These are phyloP conservation scores for Trichoderma polysporum DNA, from an alignment of 2,329 filamentous ascomycete species.

Conservation along the genomic window DNA sequence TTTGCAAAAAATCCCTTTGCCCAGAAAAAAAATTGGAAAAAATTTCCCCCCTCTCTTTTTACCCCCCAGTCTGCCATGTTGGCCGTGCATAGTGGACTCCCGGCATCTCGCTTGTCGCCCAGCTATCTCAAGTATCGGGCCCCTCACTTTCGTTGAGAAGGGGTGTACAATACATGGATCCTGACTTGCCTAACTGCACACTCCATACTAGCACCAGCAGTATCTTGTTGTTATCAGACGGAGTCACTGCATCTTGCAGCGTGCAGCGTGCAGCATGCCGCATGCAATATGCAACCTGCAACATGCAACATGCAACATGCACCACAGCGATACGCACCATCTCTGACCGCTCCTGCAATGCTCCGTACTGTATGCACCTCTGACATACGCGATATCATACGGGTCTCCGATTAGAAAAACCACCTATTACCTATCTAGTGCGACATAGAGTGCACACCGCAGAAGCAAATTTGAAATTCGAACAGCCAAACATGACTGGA, in stretches of 20 bases:
- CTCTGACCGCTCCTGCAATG: constrained; percentile 21
- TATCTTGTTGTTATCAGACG: constrained; percentile 6
- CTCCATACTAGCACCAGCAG: too few relatives aligned
- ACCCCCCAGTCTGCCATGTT: constrained; percentile 14
- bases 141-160: background rate
- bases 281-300: background rate
- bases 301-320: background rate
- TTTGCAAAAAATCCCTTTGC: background rate
- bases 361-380: too few relatives aligned
- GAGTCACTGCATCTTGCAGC: constrained; percentile 12
- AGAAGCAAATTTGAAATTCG: background rate
- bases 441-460: background rate
- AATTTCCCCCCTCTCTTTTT: background rate
- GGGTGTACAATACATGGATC: constrained; percentile 3
- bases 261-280: background rate
- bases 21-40: background rate
- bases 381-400: constrained; percentile 13
- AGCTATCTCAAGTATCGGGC: background rate
- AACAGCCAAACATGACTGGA: background rate
- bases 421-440: too few relatives aligned
- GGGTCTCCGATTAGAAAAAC: too few relatives aligned
- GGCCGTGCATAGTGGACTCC: constrained; percentile 13
- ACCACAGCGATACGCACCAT: constrained; percentile 1
- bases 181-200: constrained; percentile 5
- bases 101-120: constrained; percentile 15